These are phyloP conservation scores for Beauveria rudraprayagi DNA, from an alignment of 2,329 filamentous ascomycete genomes.

Conservation along the genomic window DNA sequence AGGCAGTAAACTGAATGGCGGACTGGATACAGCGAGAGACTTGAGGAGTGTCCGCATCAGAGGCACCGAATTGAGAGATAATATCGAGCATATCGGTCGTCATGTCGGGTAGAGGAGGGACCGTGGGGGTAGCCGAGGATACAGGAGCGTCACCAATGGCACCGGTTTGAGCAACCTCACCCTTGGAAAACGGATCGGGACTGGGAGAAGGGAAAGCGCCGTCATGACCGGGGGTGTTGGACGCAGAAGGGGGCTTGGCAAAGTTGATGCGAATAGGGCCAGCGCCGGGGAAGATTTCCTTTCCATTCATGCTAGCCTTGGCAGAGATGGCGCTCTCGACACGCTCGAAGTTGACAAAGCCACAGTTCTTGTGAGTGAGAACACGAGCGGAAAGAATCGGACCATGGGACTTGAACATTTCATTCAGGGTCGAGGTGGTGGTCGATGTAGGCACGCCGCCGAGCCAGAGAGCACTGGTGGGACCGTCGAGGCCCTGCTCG, in stretches of 20 bases:
- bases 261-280: constrained; percentile 94
- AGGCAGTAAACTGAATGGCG: constrained; percentile 66
- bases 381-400: constrained; percentile 86
- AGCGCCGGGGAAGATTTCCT: constrained; percentile 95
- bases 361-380: constrained; percentile 96
- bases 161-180: constrained; percentile 31
- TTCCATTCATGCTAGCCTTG: constrained; percentile 81
- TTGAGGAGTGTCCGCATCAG: constrained; percentile 64
- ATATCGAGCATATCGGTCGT: constrained; percentile 78
- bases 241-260: constrained; percentile 87
- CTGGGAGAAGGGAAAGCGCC: constrained; percentile 85
- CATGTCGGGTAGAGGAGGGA: constrained; percentile 69
- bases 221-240: constrained; percentile 81
- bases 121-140: constrained; percentile 45
- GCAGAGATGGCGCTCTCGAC: constrained; percentile 86
- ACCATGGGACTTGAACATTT: constrained; percentile 92
- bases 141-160: constrained; percentile 30
- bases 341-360: constrained; percentile 94
- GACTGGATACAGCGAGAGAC: constrained; percentile 68
- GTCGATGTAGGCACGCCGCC: constrained; percentile 96
- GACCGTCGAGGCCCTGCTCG: constrained; percentile 75
- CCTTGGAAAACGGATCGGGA: constrained; percentile 70
- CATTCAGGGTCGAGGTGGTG: constrained; percentile 86
- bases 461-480: constrained; percentile 91
- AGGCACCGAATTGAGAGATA: constrained; percentile 80